Base-by-base conservation (phyloP, 2,329 filamentous ascomycete species). In the Coniochaeta hoffmannii region DNA sequence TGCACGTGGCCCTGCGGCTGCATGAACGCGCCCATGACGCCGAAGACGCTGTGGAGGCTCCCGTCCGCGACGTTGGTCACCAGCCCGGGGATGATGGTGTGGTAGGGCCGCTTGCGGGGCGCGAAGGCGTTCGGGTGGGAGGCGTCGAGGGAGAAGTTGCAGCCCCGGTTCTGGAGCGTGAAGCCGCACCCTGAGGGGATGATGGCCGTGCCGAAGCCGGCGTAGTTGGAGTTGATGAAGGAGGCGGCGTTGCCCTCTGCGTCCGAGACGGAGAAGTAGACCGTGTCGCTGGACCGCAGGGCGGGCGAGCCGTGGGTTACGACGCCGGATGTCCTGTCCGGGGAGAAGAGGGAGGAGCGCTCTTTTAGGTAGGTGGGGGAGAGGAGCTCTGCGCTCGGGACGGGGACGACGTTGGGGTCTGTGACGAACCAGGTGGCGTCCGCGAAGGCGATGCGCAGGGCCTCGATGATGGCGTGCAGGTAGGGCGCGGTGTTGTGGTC, bases 1-100 rank as follows among this genome's bases (percentile, higher is more conserved):
- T 97, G 94, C 0, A 97, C 86, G 58, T 97, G 94, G 22, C 93
- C 94, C 71, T 97, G 94, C 0, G 94, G 94, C 73, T 99, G 94
- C 89, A 97, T 97, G 72, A 95, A 97, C 2, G 91, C 93, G 53
- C 94, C 94, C 94, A 97, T 97, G 58, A 97, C 93, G 54, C 94
- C 94, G 65, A 93, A 97, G 0, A 96, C 88, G 4, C 84, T 88
- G 69, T 96, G 89, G 56, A 97, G 73, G 51, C 81, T 86, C 26
- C 83, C 82, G 63, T 95, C 90, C 4, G 75, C 73, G 17, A 82
- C 68, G 62, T 94, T 90, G 0, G 94, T 97, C 17, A 93, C 84
- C 69, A 97, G 80, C 0, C 89, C 93, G 0, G 94, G 93, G 64
- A 99, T 99, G 69, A 99, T 97, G 54, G 94, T 99, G 71, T 97